Evolutionary conservation across 2,329 filamentous ascomycete genomes (phyloP).

Genomic region (Chrysoporthe austroafricana): DNA sequence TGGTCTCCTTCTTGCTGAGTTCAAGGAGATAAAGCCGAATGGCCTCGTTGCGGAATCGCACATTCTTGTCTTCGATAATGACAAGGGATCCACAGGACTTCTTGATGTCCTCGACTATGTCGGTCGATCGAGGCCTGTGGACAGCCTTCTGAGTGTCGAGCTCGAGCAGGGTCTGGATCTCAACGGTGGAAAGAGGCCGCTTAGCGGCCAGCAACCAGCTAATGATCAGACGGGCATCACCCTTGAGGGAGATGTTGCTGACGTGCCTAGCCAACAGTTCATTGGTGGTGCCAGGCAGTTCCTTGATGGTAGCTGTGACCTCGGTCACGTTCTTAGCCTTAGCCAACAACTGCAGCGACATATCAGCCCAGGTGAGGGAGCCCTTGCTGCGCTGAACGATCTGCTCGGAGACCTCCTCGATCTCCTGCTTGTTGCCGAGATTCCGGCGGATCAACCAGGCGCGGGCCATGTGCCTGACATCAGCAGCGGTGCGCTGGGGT

Average conservation of each 20-base stretch:
- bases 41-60: conserved; percentile 30
- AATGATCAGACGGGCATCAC: conserved; percentile 29
- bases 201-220: conserved; percentile 29
- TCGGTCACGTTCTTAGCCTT: conserved; percentile 25
- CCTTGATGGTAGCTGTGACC: conserved; percentile 22
- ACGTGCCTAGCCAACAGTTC: conserved; percentile 26
- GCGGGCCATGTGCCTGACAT: conserved; percentile 28
- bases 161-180: conserved; percentile 31
- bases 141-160: conserved; percentile 24
- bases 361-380: conserved; percentile 29
- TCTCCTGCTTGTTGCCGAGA: conserved; percentile 27
- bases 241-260: conserved; percentile 21
- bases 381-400: conserved; percentile 29
- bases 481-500: conserved; percentile 23
- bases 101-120: conserved; percentile 30
- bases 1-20: conserved; percentile 28
- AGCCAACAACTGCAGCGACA: conserved; percentile 26
- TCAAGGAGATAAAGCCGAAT: conserved; percentile 30
- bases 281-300: conserved; percentile 25
- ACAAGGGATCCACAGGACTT: conserved; percentile 29
- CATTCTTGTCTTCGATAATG: conserved; percentile 29
- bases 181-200: conserved; percentile 28
- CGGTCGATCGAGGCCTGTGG: conserved; percentile 29
- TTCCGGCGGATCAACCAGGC: conserved; percentile 26
- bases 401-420: conserved; percentile 28